A percentile compares a stretch with the other conserved stretches of the same genome.
phyloP scores from a whole-genome alignment of 306 rosid genomes.

The Glycine tomentella region DNA sequence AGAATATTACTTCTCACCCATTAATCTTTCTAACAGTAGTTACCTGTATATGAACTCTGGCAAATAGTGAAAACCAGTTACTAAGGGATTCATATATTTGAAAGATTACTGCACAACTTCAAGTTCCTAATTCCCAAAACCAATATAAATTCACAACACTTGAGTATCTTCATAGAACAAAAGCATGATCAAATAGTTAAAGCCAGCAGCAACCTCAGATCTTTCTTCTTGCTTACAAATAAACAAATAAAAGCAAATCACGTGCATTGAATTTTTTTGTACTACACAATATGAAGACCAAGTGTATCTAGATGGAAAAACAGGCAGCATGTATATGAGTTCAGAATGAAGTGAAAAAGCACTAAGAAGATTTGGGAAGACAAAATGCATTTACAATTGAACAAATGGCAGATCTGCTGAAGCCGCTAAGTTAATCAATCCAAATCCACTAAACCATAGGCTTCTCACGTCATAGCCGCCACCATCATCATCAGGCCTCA shows the following conservation, averaged over 20 bases:
- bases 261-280: background rate
- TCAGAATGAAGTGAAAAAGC: background rate
- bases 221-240: too few relatives aligned
- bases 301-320: conserved; percentile 34
- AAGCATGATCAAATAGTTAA: background rate
- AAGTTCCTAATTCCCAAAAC: conserved; percentile 31
- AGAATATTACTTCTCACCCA: background rate
- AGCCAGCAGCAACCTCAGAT: conserved; percentile 3
- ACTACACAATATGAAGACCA: conserved; percentile 13
- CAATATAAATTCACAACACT: background rate
- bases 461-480: too few relatives aligned
- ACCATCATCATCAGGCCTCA: too few relatives aligned
- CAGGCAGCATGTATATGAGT: conserved; percentile 18
- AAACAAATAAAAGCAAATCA: conserved; percentile 1
- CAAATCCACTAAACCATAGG: conserved; percentile 48
- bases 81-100: conserved; percentile 2
- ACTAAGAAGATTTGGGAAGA: conserved; percentile 20
- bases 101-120: conserved; percentile 3
- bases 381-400: conserved; percentile 54
- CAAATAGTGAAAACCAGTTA: too few relatives aligned
- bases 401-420: conserved; percentile 39
- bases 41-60: too few relatives aligned
- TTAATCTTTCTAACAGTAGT: background rate
- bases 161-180: too few relatives aligned
- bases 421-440: conserved; percentile 41